Conservation (phyloP, 441 rosid species). For the Gossypium davidsonii region DNA sequence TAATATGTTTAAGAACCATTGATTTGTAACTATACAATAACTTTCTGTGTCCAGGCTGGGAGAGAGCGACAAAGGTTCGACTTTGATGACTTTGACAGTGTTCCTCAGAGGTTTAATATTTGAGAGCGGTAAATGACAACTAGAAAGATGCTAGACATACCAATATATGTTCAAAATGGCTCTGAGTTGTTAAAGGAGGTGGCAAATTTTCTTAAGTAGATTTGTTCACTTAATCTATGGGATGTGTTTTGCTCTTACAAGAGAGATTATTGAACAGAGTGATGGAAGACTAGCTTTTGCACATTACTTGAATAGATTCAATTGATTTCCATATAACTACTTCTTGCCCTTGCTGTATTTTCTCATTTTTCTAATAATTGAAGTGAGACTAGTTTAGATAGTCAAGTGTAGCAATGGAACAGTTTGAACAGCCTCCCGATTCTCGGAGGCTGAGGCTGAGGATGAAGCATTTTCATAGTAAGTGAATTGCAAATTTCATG, state of each 20-base stretch:
- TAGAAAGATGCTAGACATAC: conserved; percentile 3
- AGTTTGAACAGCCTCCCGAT: neutral
- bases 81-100: conserved; percentile 84
- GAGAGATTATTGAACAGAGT: neutral
- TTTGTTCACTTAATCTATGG: conserved; percentile 5
- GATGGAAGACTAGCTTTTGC: conserved; percentile 1
- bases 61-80: conserved; percentile 85
- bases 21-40: conserved; percentile 11
- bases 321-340: neutral
- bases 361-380: neutral
- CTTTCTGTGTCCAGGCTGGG: conserved; percentile 49
- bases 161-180: conserved; percentile 7
- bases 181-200: conserved; percentile 12
- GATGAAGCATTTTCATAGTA: neutral
- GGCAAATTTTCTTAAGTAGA: conserved; percentile 10
- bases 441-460: neutral
- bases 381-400: neutral
- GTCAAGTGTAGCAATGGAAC: neutral
- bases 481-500: neutral
- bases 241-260: neutral
- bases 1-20: neutral
- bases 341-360: neutral
- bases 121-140: conserved; percentile 28
- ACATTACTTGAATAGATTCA: neutral
- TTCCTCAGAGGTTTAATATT: conserved; percentile 80